Evolutionary conservation across 148 eudicot genomes (phyloP).

Genomic region (Rhododendron henanense): DNA sequence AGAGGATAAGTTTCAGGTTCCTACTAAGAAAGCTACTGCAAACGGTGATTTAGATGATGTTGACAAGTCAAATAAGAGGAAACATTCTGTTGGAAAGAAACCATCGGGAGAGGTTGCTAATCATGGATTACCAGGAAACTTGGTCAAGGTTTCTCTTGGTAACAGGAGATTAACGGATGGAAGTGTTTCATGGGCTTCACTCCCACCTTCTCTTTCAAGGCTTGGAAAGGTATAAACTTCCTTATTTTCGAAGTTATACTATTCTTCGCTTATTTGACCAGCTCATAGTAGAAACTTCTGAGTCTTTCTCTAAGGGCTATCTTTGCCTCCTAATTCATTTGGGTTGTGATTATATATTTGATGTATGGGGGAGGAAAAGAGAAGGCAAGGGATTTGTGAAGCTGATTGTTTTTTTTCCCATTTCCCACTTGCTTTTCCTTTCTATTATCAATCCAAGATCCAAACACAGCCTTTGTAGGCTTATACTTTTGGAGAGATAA

Average conservation of each 20-base stretch:
- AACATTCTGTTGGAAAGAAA: conserved; percentile 45
- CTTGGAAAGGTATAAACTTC: conserved; percentile 62
- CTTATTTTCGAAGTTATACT: neutral
- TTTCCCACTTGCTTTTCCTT: neutral
- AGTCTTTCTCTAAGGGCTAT: neutral
- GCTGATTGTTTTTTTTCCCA: neutral
- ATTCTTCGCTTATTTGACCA: neutral
- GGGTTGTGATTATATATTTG: neutral
- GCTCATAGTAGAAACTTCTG: neutral
- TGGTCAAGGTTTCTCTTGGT: conserved; percentile 62
- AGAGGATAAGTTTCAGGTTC: conserved; percentile 39
- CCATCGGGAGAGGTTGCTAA: conserved; percentile 38
- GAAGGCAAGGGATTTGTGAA: neutral
- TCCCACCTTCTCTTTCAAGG: conserved; percentile 72
- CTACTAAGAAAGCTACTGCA: conserved; percentile 29
- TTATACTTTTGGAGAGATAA: neutral
- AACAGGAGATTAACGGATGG: conserved; percentile 59
- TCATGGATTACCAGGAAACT: conserved; percentile 57
- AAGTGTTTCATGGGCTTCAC: conserved; percentile 68
- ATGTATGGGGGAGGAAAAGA: neutral
- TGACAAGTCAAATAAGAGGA: conserved; percentile 40
- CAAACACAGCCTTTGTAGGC: neutral
- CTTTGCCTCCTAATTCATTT: neutral
- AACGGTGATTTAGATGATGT: conserved; percentile 47
- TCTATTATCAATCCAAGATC: neutral